Percentiles rank a stretch among this genome's conserved stretches.
Conservation (phyloP, 2,329 filamentous ascomycete species). For the Neonectria magnoliae region DNA sequence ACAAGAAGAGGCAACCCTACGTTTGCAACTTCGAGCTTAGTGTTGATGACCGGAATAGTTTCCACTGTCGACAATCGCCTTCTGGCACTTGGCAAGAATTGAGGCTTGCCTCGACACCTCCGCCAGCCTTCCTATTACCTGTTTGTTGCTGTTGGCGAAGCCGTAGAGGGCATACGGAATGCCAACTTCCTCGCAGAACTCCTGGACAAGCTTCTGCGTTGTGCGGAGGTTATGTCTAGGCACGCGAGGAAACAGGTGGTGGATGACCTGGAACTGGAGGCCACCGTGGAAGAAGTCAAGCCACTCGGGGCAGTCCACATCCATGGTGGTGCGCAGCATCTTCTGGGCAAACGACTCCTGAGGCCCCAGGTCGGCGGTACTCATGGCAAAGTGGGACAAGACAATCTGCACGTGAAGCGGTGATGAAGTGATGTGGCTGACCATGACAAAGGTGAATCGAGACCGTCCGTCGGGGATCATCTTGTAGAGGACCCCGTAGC, state of each 20-base stretch:
- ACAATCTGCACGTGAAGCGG: slow-evolving; percentile 91
- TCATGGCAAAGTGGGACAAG: slow-evolving; percentile 93
- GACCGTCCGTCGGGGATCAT: slow-evolving; percentile 74
- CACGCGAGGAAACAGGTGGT: slow-evolving; percentile 85
- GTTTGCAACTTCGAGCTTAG: neutral
- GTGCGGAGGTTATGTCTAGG: slow-evolving; percentile 84
- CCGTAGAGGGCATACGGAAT: slow-evolving; percentile 89
- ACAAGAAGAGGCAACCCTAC: slow-evolving; percentile 18
- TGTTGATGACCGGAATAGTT: slow-evolving; percentile 36
- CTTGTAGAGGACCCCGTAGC: slow-evolving; percentile 81
- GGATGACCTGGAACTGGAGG: slow-evolving; percentile 88
- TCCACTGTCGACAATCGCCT: slow-evolving; percentile 52
- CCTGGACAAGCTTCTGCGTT: slow-evolving; percentile 78
- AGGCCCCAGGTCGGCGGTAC: slow-evolving; percentile 84
- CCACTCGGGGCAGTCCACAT: slow-evolving; percentile 88
- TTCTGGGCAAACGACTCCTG: slow-evolving; percentile 89
- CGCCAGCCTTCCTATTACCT: slow-evolving; percentile 79
- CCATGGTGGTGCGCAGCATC: slow-evolving; percentile 94
- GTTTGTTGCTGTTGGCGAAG: slow-evolving; percentile 84
- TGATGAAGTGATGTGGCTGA: slow-evolving; percentile 84
- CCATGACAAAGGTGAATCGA: slow-evolving; percentile 78
- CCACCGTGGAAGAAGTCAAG: slow-evolving; percentile 90
- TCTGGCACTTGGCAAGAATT: slow-evolving; percentile 80
- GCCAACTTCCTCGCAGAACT: slow-evolving; percentile 83
- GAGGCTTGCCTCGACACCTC: slow-evolving; percentile 84